phyloP scores from a whole-genome alignment of 345 rosid genomes.

The Streptanthus diversifolius region DNA sequence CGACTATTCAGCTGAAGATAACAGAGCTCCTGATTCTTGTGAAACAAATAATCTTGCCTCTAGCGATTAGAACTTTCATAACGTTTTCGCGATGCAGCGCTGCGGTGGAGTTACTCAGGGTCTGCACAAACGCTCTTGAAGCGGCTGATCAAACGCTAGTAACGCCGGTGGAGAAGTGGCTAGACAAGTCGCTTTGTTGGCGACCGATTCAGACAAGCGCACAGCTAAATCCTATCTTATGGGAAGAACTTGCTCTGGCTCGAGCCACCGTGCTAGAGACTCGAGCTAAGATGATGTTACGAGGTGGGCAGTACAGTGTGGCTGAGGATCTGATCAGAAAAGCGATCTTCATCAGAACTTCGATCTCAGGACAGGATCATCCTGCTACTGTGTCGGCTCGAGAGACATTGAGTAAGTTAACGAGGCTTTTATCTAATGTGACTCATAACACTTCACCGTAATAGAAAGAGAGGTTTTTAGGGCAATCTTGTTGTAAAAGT shows the following conservation, averaged over 20 bases:
- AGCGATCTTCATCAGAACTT: slow-evolving; percentile 78
- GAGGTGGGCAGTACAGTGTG: slow-evolving; percentile 76
- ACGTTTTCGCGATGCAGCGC: slow-evolving; percentile 80
- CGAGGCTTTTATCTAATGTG: slow-evolving; percentile 69
- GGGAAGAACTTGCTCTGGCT: slow-evolving; percentile 87
- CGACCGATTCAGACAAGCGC: slow-evolving; percentile 82
- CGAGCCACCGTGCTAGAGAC: slow-evolving; percentile 92
- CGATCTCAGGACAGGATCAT: slow-evolving; percentile 87
- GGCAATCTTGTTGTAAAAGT: slow-evolving; percentile 35
- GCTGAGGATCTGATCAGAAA: slow-evolving; percentile 89
- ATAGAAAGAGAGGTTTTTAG: slow-evolving; percentile 15
- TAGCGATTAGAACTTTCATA: slow-evolving; percentile 68
- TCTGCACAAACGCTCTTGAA: slow-evolving; percentile 84
- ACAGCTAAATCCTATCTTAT: slow-evolving; percentile 77
- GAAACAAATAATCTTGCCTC: slow-evolving; percentile 66
- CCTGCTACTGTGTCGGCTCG: slow-evolving; percentile 73
- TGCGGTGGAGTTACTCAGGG: slow-evolving; percentile 75
- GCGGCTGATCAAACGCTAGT: slow-evolving; percentile 81
- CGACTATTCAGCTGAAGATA: slow-evolving; percentile 60
- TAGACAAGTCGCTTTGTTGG: slow-evolving; percentile 86
- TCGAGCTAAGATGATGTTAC: slow-evolving; percentile 80
- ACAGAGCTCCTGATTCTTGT: slow-evolving; percentile 56
- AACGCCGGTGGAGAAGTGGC: slow-evolving; percentile 81
- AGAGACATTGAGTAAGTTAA: slow-evolving; percentile 80
- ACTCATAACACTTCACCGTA: slow-evolving; percentile 55